These are phyloP conservation scores for Nannochloris sp. DNA, from an alignment of 139 green algal genomes.

Conservation along the genomic window DNA sequence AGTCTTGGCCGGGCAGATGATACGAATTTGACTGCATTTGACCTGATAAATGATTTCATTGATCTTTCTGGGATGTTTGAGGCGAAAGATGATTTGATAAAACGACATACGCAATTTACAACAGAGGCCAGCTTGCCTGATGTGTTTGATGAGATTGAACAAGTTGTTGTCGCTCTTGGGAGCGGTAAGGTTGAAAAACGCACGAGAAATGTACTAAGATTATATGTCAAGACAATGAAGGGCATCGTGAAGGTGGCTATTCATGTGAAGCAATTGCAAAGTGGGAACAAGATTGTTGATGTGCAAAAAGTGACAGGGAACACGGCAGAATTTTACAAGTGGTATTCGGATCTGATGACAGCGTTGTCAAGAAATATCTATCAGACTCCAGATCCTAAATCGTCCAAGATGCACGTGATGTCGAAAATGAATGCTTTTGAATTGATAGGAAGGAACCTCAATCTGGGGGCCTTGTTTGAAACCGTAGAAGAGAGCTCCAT, in stretches of 20 bases:
- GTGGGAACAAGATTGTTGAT: conserved; percentile 28
- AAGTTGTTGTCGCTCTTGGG: conserved; percentile 16
- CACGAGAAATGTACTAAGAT: conserved; percentile 14
- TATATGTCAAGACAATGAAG: conserved; percentile 18
- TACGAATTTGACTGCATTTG: conserved; percentile 36
- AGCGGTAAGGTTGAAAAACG: conserved; percentile 14
- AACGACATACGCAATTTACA: conserved; percentile 37
- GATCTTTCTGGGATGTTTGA: conserved; percentile 47
- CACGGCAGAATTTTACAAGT: conserved; percentile 37
- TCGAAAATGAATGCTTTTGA: conserved; percentile 18
- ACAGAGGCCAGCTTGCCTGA: neutral
- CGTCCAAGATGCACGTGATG: neutral
- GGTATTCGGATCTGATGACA: conserved; percentile 27
- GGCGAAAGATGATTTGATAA: conserved; percentile 24
- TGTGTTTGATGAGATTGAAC: conserved; percentile 24
- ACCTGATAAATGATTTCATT: conserved; percentile 35
- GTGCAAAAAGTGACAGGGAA: conserved; percentile 25
- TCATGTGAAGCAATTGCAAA: conserved; percentile 27
- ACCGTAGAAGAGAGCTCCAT: conserved; percentile 3
- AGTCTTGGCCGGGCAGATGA: neutral
- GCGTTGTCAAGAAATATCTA: neutral
- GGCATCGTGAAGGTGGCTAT: conserved; percentile 18
- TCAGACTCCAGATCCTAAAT: neutral
- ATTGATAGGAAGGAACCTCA: conserved; percentile 8
- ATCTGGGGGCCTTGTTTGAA: conserved; percentile 20